These are phyloP conservation scores for Crithidia expoeki DNA, from an alignment of 208 protist species.

Conservation along the genomic window DNA sequence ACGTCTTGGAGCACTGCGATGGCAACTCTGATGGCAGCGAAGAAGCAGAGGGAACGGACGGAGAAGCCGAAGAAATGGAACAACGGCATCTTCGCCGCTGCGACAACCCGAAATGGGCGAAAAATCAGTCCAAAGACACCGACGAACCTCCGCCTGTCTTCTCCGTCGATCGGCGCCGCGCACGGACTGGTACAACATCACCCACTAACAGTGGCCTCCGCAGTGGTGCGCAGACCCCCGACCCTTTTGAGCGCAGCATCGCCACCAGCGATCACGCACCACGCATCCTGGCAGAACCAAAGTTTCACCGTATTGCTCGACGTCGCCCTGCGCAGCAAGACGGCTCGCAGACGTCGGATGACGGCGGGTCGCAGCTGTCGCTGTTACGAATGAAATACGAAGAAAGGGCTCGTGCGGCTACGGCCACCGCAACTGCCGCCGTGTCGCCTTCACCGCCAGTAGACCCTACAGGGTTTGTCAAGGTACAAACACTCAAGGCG, in stretches of 20 bases:
- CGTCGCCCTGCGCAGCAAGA: background rate
- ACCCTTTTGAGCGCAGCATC: background rate
- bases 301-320: background rate
- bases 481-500: too few species aligned
- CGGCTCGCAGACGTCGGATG: background rate
- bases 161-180: background rate
- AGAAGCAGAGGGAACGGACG: too few species aligned
- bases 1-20: too few species aligned
- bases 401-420: too few species aligned
- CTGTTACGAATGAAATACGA: background rate
- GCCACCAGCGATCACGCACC: background rate
- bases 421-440: too few species aligned
- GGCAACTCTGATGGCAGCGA: too few species aligned
- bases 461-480: too few species aligned
- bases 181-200: background rate
- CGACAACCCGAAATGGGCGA: background rate
- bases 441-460: too few species aligned
- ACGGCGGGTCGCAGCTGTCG: background rate
- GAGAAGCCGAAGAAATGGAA: background rate
- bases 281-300: background rate
- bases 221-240: background rate
- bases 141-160: constrained; percentile 5
- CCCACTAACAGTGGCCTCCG: background rate
- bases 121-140: background rate
- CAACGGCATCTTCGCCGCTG: too few species aligned